Percentiles rank a stretch among this genome's conserved stretches.
phyloP scores from a whole-genome alignment of 345 rosid genomes.

The Gossypium bickii region DNA sequence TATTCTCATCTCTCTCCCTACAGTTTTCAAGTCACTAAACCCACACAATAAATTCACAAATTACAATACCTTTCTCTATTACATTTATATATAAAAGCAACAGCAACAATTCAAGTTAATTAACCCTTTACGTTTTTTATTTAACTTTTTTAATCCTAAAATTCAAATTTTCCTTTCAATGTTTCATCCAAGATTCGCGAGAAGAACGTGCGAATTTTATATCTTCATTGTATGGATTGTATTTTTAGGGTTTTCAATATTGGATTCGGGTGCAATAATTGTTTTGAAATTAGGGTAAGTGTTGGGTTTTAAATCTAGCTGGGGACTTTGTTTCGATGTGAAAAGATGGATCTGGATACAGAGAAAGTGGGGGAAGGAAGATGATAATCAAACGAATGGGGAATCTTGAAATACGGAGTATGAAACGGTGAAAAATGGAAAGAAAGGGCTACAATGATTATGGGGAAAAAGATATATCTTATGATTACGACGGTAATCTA shows the following conservation, averaged over 20 bases:
- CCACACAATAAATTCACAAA: too few relatives aligned
- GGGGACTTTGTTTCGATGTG: slow-evolving; percentile 16
- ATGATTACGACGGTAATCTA: slow-evolving; percentile 29
- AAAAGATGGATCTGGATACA: too few relatives aligned
- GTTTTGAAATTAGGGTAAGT: too few relatives aligned
- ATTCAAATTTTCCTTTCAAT: background rate
- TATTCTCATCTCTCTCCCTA: too few relatives aligned
- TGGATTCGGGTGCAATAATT: background rate
- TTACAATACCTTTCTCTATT: too few relatives aligned
- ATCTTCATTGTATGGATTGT: background rate
- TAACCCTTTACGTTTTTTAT: too few relatives aligned
- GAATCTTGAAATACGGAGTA: slow-evolving; percentile 51
- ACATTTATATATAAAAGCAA: too few relatives aligned
- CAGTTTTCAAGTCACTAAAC: too few relatives aligned
- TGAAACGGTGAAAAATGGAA: slow-evolving; percentile 50
- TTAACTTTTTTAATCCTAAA: background rate
- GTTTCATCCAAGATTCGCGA: background rate
- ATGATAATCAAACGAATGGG: background rate
- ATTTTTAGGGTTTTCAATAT: slow-evolving; percentile 3
- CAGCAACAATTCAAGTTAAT: too few relatives aligned
- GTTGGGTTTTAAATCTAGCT: background rate
- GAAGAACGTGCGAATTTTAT: background rate
- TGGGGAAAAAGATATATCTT: slow-evolving; percentile 27
- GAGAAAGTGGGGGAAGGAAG: too few relatives aligned
- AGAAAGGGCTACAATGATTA: slow-evolving; percentile 34